Base-by-base conservation (phyloP, 257 asterid species). In the Leptodermis oblonga region DNA sequence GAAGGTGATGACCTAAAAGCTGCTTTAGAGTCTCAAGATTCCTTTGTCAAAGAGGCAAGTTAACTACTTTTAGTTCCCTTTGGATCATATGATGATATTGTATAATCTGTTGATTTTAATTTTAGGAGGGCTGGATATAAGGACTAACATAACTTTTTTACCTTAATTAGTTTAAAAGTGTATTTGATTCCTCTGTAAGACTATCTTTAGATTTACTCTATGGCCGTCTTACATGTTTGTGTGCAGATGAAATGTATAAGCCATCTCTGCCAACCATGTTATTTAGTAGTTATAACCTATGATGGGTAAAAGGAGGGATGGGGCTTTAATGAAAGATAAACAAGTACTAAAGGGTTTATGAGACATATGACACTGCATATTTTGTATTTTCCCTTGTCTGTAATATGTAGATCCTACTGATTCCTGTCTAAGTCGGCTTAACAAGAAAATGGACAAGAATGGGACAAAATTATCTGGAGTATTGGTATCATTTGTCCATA, bases 31-130 rank as follows among this genome's bases (percentile, higher is more conserved):
- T 79, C 85, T 59, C 88, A 82, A 72, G 80, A 79, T 69, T 82
- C 88, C 73, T 82, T 84, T 70, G 85, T 90, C 73, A 69, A 74
- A 58, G 96, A 90, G 95, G 98, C 82, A 88, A 86, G 97, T 55
- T 69, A 39, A 59, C 48, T 73, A 52, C 53, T 53, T 52, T 78
- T 48, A 30, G 65, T 46, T 48, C 22, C 31, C 62, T 56, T 62
- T 9, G 11, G 7, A 36, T 14, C 23, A 18, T 36, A 11, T 61
- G 28, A 15, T 33, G 42, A 26, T 20, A 61, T 20, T 34, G 3
- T 58, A 4, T 13, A 25, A 43, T 17, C 58, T 65, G 17, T 26
- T 65, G 41, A 30, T 30, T 18, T 26, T 28, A 42, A 9, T 43
- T 25, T 14, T n/a, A 25, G 26, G 43, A 6, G 26, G 14, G 43